These are phyloP conservation scores for Pouteria glomerata DNA, from an alignment of 148 eudicot species.

Conservation along the genomic window DNA sequence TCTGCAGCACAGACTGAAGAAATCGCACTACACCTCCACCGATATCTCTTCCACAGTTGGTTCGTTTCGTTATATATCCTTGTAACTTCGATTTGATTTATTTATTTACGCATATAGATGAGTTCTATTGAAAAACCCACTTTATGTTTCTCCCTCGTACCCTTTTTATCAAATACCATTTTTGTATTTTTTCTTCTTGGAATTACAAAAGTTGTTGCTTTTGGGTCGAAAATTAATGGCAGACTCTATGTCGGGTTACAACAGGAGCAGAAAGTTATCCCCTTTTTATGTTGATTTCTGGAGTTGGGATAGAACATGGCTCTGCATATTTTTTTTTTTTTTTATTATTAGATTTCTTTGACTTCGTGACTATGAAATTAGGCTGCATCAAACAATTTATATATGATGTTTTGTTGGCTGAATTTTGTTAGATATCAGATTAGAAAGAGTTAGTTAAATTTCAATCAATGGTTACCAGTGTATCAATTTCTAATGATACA, in stretches of 20 bases:
- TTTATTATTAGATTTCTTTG: too few relatives aligned
- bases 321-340: not conserved
- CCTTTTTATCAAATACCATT: not conserved
- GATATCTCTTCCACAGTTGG: constrained; percentile 75
- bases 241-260: too few relatives aligned
- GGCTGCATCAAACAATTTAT: not conserved
- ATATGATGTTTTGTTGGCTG: not conserved
- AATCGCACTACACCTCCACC: constrained; percentile 62
- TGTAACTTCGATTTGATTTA: too few relatives aligned
- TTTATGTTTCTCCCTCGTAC: too few relatives aligned
- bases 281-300: too few relatives aligned
- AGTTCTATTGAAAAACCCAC: too few relatives aligned
- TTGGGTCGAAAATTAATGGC: too few relatives aligned
- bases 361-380: not conserved
- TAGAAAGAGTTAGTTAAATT: not conserved
- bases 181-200: too few relatives aligned
- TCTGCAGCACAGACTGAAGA: constrained; percentile 70
- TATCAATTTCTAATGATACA: not conserved
- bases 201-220: too few relatives aligned
- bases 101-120: too few relatives aligned
- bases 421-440: not conserved
- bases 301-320: not conserved
- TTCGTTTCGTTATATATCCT: constrained; percentile 16
- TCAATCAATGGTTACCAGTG: not conserved
- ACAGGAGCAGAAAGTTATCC: too few relatives aligned